Base-by-base conservation (phyloP, 1,139 yeast genomes). In the Sugiyamaella neomexicana region DNA sequence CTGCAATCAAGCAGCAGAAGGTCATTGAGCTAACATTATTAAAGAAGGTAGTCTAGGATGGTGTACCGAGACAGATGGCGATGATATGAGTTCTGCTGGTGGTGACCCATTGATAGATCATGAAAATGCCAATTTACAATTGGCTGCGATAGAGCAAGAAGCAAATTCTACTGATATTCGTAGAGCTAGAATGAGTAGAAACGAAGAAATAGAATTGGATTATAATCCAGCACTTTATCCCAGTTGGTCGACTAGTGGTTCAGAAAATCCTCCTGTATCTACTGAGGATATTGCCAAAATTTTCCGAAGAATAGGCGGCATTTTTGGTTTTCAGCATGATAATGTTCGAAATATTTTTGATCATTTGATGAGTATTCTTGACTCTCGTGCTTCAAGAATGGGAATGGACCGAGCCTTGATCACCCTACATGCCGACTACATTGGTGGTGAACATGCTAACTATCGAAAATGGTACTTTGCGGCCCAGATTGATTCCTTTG, bases 261-360 rank as follows among this genome's bases (percentile, higher is more conserved):
- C n/a, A n/a, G 31, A 31, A 5, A 42, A 13, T 7, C 68, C 71
- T 2, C 81, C 82, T 1, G 72, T 78, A 23, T 62, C 78, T 0
- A 72, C 72, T 50, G 75, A 72, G 52, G 82, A 81, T 44, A 82
- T 88, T 42, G 83, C 80, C 65, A 84, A 79, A 64, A 80, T 83
- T 47, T 83, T 84, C 65, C 82, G 81, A 60, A 81, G 80, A 62
- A 75, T 85, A 65, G 73, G 85, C 53, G 76, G 77, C 65, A 78
- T 79, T 66, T 83, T 86, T 70, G 91, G 91, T 59, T 86, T 86
- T 75, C 91, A 86, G 72, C 77, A 83, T 70, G 89, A 83, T 65
- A 83, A 85, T 17, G 82, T 84, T 83, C 76, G 85, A 73, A 86
- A 84, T 68, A 81, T 83, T 78, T 85, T 85, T 71, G 91, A 85